These are phyloP conservation scores for Cladosporium sp. DNA, from an alignment of 2,329 filamentous ascomycete species.

Conservation along the genomic window DNA sequence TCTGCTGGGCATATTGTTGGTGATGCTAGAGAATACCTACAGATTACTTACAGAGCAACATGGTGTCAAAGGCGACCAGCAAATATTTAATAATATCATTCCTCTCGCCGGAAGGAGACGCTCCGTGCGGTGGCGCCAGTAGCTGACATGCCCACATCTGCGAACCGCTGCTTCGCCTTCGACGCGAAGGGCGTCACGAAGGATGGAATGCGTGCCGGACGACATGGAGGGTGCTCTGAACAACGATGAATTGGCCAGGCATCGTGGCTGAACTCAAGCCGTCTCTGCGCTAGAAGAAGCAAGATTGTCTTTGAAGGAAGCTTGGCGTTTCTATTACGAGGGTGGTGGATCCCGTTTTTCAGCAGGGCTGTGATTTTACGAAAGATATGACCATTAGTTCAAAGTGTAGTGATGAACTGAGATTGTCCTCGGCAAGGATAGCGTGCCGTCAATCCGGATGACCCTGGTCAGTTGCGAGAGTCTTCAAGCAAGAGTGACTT, in stretches of 20 bases:
- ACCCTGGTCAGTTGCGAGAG: no score
- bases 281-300: background rate
- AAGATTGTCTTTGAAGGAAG: no score
- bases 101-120: background rate
- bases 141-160: background rate
- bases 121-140: background rate
- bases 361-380: no score
- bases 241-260: background rate
- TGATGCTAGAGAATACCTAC: no score
- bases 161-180: constrained; percentile 1
- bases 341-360: no score
- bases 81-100: background rate
- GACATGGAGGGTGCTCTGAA: background rate
- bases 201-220: background rate
- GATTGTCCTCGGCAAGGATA: no score
- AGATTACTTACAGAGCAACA: background rate
- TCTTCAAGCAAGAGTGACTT: no score
- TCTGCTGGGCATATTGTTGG: constrained; percentile 23
- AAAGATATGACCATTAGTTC: no score
- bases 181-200: background rate
- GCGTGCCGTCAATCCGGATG: no score
- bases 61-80: background rate
- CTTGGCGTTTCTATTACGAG: no score
- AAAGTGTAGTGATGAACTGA: no score
- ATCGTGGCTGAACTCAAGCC: background rate